Base-by-base conservation (phyloP, 2,329 filamentous ascomycete genomes). In the Fonsecaea nubica region DNA sequence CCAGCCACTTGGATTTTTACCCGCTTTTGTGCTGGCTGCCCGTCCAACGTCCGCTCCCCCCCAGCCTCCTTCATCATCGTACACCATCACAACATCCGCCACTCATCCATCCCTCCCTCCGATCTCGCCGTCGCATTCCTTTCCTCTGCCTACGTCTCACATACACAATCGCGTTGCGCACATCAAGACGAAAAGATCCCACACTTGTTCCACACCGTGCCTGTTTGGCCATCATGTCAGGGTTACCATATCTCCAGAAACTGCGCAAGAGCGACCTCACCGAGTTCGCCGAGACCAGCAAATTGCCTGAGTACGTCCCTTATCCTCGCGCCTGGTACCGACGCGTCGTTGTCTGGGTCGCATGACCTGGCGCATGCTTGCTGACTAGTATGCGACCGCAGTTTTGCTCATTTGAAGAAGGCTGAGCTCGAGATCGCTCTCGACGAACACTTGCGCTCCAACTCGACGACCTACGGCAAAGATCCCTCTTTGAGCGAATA, bases 181-280 rank as follows among this genome's bases (percentile, higher is more conserved):
- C 21, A 38, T n/a, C 58, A 53, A 21, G 18, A 25, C n/a, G 4
- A 50, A 9, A 21, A 18, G 18, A 50, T 10, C 18, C 18, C 18
- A 18, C 21, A 25, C 18, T 50, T 10, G 45, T 21, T 25, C 9
- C 18, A 50, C 3, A 50, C 10, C 13, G 45, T 12, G 45, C 54
- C 73, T 21, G n/a, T 21, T 36, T 40, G 32, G 25, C 36, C 74
- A 85, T 77, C 74, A 91, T 91, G 89, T 87, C 88, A 69, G 80
- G 81, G 73, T 81, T 80, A 72, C 87, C 88, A 73, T 96, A 91
- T 87, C 85, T 97, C 77, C 86, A 89, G 79, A 85, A 86, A 78
- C 91, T 95, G 85, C 90, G 91, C 82, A 96, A 96, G 85, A 85
- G 84, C 73, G 92, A 94, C 71, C 86, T 97, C 64, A 79, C 87